Percentiles rank a stretch among this genome's conserved stretches.
Evolutionary conservation across 148 eudicot genomes (phyloP).

Genomic region (Arbutus unedo): DNA sequence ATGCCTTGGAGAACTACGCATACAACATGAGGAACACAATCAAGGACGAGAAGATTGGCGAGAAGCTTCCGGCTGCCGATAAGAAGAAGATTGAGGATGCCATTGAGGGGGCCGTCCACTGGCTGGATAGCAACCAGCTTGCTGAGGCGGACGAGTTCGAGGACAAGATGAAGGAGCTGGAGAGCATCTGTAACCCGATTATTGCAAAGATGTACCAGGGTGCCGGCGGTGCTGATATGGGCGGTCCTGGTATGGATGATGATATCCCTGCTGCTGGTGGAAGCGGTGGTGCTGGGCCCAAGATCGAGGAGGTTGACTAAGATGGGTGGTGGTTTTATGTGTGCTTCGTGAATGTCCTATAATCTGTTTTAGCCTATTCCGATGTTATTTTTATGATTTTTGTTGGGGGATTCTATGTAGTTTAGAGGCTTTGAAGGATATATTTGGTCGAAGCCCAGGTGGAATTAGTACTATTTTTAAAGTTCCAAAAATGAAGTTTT

Average conservation of each 20-base stretch:
- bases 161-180: slow-evolving; percentile 33
- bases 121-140: slow-evolving; percentile 40
- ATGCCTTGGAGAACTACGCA: slow-evolving; percentile 29
- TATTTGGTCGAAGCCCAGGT: neutral
- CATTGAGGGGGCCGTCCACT: slow-evolving; percentile 27
- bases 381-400: neutral
- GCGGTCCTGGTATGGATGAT: slow-evolving; percentile 14
- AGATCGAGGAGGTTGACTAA: slow-evolving; percentile 19
- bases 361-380: neutral
- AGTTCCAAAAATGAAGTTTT: neutral
- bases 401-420: neutral
- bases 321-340: neutral
- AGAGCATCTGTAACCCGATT: slow-evolving; percentile 32
- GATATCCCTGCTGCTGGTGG: slow-evolving; percentile 12
- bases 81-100: slow-evolving; percentile 38
- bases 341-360: neutral
- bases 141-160: slow-evolving; percentile 33
- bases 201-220: slow-evolving; percentile 34
- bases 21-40: slow-evolving; percentile 36
- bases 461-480: neutral
- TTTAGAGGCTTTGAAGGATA: neutral
- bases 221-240: slow-evolving; percentile 20
- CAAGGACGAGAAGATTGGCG: slow-evolving; percentile 30
- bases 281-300: slow-evolving; percentile 14
- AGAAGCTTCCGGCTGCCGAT: slow-evolving; percentile 21